A percentile compares a stretch with the other conserved stretches of the same genome.
These are phyloP conservation scores for Colletotrichum gigasporum DNA, from an alignment of 2,329 filamentous ascomycete genomes.

Conservation along the genomic window DNA sequence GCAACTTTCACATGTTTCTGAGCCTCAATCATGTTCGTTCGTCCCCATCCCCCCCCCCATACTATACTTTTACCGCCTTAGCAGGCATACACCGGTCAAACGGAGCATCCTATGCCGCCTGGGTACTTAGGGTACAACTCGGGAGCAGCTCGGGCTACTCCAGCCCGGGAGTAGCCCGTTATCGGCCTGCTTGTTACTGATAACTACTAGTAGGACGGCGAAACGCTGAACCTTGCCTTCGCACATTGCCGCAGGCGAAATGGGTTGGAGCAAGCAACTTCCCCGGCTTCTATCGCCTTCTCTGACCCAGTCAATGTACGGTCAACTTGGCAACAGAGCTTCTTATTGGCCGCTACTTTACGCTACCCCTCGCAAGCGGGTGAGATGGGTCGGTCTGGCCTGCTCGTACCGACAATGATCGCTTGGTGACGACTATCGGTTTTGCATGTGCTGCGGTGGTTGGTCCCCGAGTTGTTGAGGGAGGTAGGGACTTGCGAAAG, in stretches of 20 bases:
- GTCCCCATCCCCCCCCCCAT: background rate
- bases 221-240: slow-evolving; percentile 12
- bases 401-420: slow-evolving; percentile 16
- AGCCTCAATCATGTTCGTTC: background rate
- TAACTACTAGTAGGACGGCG: slow-evolving; percentile 1
- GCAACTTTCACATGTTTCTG: slow-evolving; percentile 20
- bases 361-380: slow-evolving; percentile 5
- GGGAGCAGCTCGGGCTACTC: too few relatives aligned
- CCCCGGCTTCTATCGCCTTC: slow-evolving; percentile 28
- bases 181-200: background rate
- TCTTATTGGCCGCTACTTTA: slow-evolving; percentile 16
- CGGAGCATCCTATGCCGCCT: slow-evolving; percentile 22
- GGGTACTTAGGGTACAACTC: slow-evolving; percentile 11
- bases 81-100: background rate
- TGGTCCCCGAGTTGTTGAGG: slow-evolving; percentile 27
- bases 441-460: slow-evolving; percentile 27
- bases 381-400: slow-evolving; percentile 16
- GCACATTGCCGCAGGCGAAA: background rate
- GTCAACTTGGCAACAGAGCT: slow-evolving; percentile 9
- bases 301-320: slow-evolving; percentile 23
- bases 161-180: slow-evolving; percentile 1
- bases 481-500: slow-evolving; percentile 19
- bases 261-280: slow-evolving; percentile 9
- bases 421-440: slow-evolving; percentile 24
- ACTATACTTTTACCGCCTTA: slow-evolving; percentile 4